A percentile compares a stretch with the other conserved stretches of the same genome.
phyloP scores from a whole-genome alignment of 2,329 filamentous ascomycete genomes.

The Colletotrichum trifolii region DNA sequence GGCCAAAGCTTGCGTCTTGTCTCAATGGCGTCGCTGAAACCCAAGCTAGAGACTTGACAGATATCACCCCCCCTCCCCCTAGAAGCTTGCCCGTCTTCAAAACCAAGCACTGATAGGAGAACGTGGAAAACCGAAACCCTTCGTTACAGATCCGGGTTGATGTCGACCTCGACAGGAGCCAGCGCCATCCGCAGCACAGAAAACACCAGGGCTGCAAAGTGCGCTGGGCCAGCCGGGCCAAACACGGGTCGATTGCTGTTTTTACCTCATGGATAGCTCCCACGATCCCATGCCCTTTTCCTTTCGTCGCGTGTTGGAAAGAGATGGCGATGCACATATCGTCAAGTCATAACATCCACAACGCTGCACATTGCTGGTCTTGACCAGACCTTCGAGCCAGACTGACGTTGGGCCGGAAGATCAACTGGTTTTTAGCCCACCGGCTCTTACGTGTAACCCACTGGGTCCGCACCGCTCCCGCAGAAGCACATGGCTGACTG shows the following conservation, averaged over 20 bases:
- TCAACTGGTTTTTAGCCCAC: slow-evolving; percentile 11
- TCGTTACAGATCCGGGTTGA: slow-evolving; percentile 18
- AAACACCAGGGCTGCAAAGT: slow-evolving; percentile 5
- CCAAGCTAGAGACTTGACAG: slow-evolving; percentile 20
- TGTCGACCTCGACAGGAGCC: background rate
- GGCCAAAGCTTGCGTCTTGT: slow-evolving; percentile 16
- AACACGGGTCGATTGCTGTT: slow-evolving; percentile 27
- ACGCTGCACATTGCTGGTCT: too few species aligned
- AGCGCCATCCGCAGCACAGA: slow-evolving; percentile 17
- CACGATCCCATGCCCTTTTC: slow-evolving; percentile 5
- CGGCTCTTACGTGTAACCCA: slow-evolving; percentile 1
- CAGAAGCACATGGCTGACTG: slow-evolving; percentile 13
- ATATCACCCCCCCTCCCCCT: slow-evolving; percentile 1
- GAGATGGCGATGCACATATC: too few species aligned
- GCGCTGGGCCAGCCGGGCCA: slow-evolving; percentile 25
- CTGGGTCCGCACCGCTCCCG: slow-evolving; percentile 1
- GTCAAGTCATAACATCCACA: too few species aligned
- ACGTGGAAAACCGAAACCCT: background rate
- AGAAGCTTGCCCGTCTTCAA: slow-evolving; percentile 19
- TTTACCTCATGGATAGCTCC: slow-evolving; percentile 4
- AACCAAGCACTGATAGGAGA: background rate
- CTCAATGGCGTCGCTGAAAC: slow-evolving; percentile 23
- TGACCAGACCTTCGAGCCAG: too few species aligned
- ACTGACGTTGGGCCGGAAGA: background rate
- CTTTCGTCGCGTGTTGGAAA: too few species aligned